These are phyloP conservation scores for Babesia caballi DNA, from an alignment of 169 alveolate genomes.

Conservation along the genomic window DNA sequence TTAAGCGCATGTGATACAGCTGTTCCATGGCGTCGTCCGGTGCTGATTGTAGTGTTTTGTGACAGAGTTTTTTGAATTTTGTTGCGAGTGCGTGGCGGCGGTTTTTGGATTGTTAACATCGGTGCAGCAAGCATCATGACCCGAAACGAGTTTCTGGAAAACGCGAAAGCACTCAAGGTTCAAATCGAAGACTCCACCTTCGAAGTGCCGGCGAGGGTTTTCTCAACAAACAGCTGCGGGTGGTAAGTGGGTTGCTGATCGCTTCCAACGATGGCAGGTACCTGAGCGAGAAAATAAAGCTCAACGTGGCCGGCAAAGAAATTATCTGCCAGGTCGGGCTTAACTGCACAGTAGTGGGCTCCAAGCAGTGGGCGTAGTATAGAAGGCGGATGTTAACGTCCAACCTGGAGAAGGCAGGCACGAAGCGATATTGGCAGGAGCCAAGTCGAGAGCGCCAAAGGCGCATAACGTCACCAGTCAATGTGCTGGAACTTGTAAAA, in stretches of 20 bases:
- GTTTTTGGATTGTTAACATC: too few relatives aligned
- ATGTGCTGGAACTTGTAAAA: too few relatives aligned
- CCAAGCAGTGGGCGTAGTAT: conserved; percentile 22
- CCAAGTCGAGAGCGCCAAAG: too few relatives aligned
- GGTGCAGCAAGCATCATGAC: conserved; percentile 70
- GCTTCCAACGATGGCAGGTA: conserved; percentile 46
- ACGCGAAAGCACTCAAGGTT: conserved; percentile 62
- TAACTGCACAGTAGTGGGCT: conserved; percentile 66
- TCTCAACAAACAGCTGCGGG: conserved; percentile 76
- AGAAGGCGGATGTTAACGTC: too few relatives aligned
- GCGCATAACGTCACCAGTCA: too few relatives aligned
- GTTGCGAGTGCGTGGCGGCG: too few relatives aligned
- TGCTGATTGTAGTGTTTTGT: too few relatives aligned
- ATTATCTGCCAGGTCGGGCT: conserved; percentile 74
- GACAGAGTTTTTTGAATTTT: too few relatives aligned
- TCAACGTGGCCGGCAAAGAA: conserved; percentile 64
- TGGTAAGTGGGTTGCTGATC: conserved; percentile 46
- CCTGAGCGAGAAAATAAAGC: conserved; percentile 59
- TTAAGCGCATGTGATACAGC: too few relatives aligned
- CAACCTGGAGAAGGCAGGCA: too few relatives aligned
- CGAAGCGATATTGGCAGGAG: too few relatives aligned
- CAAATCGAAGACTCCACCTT: conserved; percentile 42
- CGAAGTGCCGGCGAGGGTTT: conserved; percentile 50
- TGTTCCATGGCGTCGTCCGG: too few relatives aligned
- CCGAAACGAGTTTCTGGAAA: conserved; percentile 54